Conservation (phyloP, 148 eudicot genomes). For the Tetragonia tetragonoides region DNA sequence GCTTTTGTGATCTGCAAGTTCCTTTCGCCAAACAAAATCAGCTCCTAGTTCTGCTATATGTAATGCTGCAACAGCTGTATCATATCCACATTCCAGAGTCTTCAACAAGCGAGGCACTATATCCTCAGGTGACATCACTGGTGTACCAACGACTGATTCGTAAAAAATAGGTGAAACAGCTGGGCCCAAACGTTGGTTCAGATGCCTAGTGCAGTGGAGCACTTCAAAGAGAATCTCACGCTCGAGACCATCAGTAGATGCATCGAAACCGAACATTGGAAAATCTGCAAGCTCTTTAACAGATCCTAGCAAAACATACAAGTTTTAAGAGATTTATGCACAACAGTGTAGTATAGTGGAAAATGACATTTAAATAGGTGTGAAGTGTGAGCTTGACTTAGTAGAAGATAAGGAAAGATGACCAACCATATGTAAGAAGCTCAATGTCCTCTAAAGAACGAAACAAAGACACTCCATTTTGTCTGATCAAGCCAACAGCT, state of each 20-base stretch:
- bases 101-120: constrained; percentile 65
- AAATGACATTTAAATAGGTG: not conserved
- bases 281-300: constrained; percentile 44
- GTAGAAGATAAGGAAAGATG: constrained; percentile 15
- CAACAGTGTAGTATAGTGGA: not conserved
- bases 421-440: constrained; percentile 65
- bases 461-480: constrained; percentile 64
- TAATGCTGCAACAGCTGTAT: constrained; percentile 44
- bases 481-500: constrained; percentile 75
- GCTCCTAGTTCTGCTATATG: constrained; percentile 66
- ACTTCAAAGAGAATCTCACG: constrained; percentile 65
- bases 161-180: constrained; percentile 69
- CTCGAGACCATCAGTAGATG: constrained; percentile 43
- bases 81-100: constrained; percentile 62
- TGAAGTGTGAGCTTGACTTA: not conserved
- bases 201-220: constrained; percentile 52
- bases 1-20: constrained; percentile 57
- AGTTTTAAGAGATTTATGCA: not conserved
- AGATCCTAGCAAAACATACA: constrained; percentile 42
- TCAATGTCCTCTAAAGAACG: constrained; percentile 84
- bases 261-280: constrained; percentile 43
- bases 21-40: constrained; percentile 73
- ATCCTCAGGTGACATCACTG: constrained; percentile 62
- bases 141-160: constrained; percentile 58
- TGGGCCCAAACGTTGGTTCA: constrained; percentile 71